Conservation (phyloP, 345 rosid genomes). For the Linum tenue region DNA sequence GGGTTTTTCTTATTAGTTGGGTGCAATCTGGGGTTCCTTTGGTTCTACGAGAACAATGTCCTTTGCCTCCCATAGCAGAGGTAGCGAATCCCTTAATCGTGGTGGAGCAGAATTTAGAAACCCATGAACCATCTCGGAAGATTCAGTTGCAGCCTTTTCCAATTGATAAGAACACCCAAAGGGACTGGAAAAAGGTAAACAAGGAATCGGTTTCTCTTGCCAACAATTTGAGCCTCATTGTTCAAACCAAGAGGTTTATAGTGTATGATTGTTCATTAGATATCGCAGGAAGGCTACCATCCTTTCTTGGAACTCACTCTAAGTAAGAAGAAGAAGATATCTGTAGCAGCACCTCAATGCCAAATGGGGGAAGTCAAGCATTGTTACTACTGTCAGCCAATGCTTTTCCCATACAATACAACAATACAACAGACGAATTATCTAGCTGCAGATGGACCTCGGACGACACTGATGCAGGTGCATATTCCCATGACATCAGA, state of each 20-base stretch:
- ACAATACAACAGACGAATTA: slow-evolving; percentile 19
- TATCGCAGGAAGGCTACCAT: slow-evolving; percentile 63
- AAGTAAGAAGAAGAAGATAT: slow-evolving; percentile 56
- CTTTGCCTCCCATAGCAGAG: too few relatives aligned
- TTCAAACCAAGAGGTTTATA: background rate
- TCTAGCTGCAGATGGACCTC: slow-evolving; percentile 41
- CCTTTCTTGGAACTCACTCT: slow-evolving; percentile 87
- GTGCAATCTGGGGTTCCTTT: too few relatives aligned
- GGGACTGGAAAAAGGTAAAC: too few relatives aligned
- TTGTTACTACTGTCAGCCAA: slow-evolving; percentile 49
- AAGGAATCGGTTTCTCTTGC: too few relatives aligned
- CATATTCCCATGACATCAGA: too few relatives aligned
- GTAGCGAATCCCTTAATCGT: too few relatives aligned
- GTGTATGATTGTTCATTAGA: slow-evolving; percentile 7
- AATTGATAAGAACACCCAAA: too few relatives aligned
- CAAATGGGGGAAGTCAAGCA: slow-evolving; percentile 65
- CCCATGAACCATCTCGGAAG: too few relatives aligned
- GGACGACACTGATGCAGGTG: slow-evolving; percentile 32
- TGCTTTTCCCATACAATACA: slow-evolving; percentile 62
- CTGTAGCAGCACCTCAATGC: slow-evolving; percentile 56
- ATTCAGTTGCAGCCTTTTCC: too few relatives aligned
- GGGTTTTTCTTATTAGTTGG: too few relatives aligned
- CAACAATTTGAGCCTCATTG: background rate
- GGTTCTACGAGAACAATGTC: too few relatives aligned
- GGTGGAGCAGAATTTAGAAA: too few relatives aligned